Percentiles rank a stretch among this genome's conserved stretches.
These are phyloP conservation scores for Detonula confervacea DNA, from an alignment of 352 stramenopile genomes.

Conservation along the genomic window DNA sequence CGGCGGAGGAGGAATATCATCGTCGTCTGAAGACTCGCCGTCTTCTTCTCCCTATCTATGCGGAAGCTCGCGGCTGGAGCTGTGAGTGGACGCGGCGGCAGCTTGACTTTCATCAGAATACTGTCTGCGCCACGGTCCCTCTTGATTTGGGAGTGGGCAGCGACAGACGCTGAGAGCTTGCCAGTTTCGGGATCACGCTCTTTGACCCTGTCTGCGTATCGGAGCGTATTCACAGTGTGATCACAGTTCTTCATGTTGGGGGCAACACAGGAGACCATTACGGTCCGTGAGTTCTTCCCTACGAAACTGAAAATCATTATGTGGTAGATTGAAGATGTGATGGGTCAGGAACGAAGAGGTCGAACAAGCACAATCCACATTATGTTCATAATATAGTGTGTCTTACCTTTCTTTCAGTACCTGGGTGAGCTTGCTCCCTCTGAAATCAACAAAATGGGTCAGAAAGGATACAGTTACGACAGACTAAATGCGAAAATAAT, in stretches of 20 bases:
- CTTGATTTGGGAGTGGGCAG: slow-evolving; percentile 40
- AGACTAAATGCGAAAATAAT: neutral
- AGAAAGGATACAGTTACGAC: slow-evolving; percentile 29
- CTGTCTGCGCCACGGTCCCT: slow-evolving; percentile 37
- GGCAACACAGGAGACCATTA: slow-evolving; percentile 97
- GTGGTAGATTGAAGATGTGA: too few relatives aligned
- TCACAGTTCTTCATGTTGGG: slow-evolving; percentile 93
- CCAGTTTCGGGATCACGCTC: slow-evolving; percentile 85
- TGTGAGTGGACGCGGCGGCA: slow-evolving; percentile 42
- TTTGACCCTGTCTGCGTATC: slow-evolving; percentile 97
- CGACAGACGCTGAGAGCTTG: slow-evolving; percentile 40
- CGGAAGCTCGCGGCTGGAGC: slow-evolving; percentile 51
- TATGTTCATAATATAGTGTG: too few relatives aligned
- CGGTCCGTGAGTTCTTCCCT: slow-evolving; percentile 91
- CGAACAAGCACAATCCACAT: too few relatives aligned
- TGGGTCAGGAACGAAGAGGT: too few relatives aligned
- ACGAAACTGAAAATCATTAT: too few relatives aligned
- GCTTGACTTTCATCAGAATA: slow-evolving; percentile 11
- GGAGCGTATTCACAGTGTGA: slow-evolving; percentile 97
- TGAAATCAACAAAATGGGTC: too few relatives aligned
- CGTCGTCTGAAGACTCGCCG: slow-evolving; percentile 42
- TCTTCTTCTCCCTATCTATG: slow-evolving; percentile 33
- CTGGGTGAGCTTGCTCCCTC: slow-evolving; percentile 96
- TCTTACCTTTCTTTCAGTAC: too few relatives aligned
- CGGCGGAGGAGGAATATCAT: slow-evolving; percentile 43